Percentiles rank a stretch among this genome's conserved stretches.
Evolutionary conservation across 2,329 filamentous ascomycete genomes (phyloP).

Genomic region (Sporothrix protearum): DNA sequence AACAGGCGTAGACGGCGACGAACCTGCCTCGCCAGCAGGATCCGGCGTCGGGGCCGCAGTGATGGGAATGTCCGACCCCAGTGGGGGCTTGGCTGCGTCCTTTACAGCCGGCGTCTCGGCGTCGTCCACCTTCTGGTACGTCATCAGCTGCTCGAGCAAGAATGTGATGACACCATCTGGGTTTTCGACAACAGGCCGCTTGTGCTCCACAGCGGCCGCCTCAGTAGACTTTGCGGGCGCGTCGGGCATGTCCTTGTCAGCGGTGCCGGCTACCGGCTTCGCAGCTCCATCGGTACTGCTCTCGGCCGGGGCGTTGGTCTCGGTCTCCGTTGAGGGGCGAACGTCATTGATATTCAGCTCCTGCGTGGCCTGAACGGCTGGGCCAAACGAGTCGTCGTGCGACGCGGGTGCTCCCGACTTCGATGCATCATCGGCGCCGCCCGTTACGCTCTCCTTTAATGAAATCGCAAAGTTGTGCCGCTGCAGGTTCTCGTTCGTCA

Average conservation of each 20-base stretch:
- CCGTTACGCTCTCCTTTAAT: constrained; percentile 6
- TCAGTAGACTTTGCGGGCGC: constrained; percentile 62
- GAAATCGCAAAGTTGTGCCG: constrained; percentile 16
- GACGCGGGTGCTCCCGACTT: neutral
- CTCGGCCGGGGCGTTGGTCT: constrained; percentile 11
- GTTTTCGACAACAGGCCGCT: constrained; percentile 81
- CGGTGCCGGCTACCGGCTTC: neutral
- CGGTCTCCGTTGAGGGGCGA: constrained; percentile 57
- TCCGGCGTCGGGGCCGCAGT: constrained; percentile 14
- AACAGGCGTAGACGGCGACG: neutral
- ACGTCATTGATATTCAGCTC: constrained; percentile 50
- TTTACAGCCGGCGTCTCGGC: constrained; percentile 53
- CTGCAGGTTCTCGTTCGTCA: constrained; percentile 34
- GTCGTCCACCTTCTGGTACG: constrained; percentile 89
- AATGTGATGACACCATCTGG: constrained; percentile 95
- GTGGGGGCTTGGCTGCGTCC: constrained; percentile 10
- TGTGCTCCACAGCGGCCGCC: constrained; percentile 65
- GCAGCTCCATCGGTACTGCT: neutral
- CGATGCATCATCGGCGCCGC: neutral
- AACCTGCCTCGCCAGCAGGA: neutral
- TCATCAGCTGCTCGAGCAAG: constrained; percentile 83
- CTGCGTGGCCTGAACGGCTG: constrained; percentile 45
- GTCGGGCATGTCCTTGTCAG: constrained; percentile 52
- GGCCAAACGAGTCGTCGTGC: constrained; percentile 43
- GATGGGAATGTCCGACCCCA: constrained; percentile 24